Evolutionary conservation across 805 yeast genomes (phyloP).

Genomic region (Saccharomyces eubayanus): DNA sequence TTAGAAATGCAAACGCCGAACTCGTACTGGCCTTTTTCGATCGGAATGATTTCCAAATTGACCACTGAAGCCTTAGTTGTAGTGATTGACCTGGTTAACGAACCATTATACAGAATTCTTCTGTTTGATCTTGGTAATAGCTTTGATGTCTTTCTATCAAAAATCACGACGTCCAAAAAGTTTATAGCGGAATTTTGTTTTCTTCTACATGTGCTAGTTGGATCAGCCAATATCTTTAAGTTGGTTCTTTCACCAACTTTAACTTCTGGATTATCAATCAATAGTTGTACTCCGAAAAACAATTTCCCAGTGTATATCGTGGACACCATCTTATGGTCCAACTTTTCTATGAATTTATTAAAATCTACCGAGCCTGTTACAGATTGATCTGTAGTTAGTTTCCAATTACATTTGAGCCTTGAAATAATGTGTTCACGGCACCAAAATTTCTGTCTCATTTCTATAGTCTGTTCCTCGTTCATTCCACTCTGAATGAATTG

Average conservation of each 20-base stretch:
- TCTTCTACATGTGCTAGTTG: slow-evolving; percentile 1
- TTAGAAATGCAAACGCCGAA: slow-evolving; percentile 45
- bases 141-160: slow-evolving; percentile 20
- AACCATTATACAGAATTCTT: slow-evolving; percentile 63
- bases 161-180: slow-evolving; percentile 12
- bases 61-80: slow-evolving; percentile 38
- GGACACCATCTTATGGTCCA: slow-evolving; percentile 19
- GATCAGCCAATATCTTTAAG: slow-evolving; percentile 8
- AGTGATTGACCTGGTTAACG: slow-evolving; percentile 40
- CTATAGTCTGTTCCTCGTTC: slow-evolving; percentile 47
- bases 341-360: slow-evolving; percentile 21
- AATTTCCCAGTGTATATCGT: slow-evolving; percentile 18
- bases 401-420: slow-evolving; percentile 62
- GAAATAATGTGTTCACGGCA: slow-evolving; percentile 57
- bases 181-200: not conserved
- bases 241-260: slow-evolving; percentile 11
- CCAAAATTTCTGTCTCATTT: slow-evolving; percentile 70
- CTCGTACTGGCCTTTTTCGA: slow-evolving; percentile 75
- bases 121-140: slow-evolving; percentile 36
- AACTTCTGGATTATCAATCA: slow-evolving; percentile 5
- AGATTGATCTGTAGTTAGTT: slow-evolving; percentile 8
- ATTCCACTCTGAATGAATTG: slow-evolving; percentile 53
- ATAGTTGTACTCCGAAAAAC: slow-evolving; percentile 12
- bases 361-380: slow-evolving; percentile 20
- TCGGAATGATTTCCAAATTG: slow-evolving; percentile 44